These are phyloP conservation scores for Bryoglossum gracile DNA, from an alignment of 495 filamentous ascomycete genomes.

Conservation along the genomic window DNA sequence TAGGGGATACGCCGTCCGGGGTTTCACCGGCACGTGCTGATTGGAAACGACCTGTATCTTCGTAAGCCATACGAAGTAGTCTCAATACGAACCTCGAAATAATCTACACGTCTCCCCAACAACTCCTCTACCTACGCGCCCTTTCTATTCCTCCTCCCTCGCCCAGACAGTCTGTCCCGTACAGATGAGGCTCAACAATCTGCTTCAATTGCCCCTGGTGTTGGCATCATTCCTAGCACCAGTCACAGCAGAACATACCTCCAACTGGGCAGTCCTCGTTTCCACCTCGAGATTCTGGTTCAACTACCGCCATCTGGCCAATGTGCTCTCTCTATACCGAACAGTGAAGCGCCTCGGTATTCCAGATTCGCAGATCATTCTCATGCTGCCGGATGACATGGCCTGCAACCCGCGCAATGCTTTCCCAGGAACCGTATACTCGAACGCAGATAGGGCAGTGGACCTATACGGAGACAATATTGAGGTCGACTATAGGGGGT, in stretches of 20 bases:
- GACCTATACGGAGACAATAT: slow-evolving; percentile 98
- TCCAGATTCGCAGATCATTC: slow-evolving; percentile 96
- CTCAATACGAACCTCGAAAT: too few species aligned
- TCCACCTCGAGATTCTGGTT: slow-evolving; percentile 99
- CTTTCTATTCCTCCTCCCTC: too few species aligned
- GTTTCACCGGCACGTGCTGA: too few species aligned
- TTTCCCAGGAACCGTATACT: slow-evolving; percentile 96
- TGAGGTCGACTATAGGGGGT: slow-evolving; percentile 96
- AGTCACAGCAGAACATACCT: slow-evolving; percentile 73
- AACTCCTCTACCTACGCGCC: too few species aligned
- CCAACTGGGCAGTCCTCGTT: slow-evolving; percentile 97
- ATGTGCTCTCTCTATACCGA: slow-evolving; percentile 94
- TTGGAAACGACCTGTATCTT: too few species aligned
- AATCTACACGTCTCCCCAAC: too few species aligned
- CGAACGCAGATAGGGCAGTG: slow-evolving; percentile 90
- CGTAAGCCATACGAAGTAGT: too few species aligned
- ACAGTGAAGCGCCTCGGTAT: slow-evolving; percentile 98
- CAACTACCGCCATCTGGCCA: slow-evolving; percentile 97
- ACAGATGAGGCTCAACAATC: slow-evolving; percentile 20
- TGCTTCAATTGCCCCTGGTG: slow-evolving; percentile 17
- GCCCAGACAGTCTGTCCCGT: background rate
- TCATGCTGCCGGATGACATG: slow-evolving; percentile 99
- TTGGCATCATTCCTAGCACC: slow-evolving; percentile 34
- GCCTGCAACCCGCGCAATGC: slow-evolving; percentile 98
- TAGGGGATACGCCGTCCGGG: too few species aligned